Evolutionary conservation across 441 rosid genomes (phyloP).

Genomic region (Erodium chrysanthum): DNA sequence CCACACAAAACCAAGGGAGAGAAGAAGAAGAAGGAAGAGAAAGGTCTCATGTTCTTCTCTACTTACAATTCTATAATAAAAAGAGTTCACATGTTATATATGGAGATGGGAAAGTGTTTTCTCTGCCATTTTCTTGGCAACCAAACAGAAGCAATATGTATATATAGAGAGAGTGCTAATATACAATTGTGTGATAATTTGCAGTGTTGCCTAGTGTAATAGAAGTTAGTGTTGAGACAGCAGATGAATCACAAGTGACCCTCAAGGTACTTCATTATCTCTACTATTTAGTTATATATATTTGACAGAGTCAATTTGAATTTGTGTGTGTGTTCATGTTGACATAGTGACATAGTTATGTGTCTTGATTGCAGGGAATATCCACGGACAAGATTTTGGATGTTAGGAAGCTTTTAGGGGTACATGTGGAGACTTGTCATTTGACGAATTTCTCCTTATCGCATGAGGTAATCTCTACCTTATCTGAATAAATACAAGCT

Average conservation of each 20-base stretch:
- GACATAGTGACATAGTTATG: background rate
- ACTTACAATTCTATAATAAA: too few relatives aligned
- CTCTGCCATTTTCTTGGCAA: background rate
- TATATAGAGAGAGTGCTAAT: background rate
- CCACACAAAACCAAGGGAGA: slow-evolving; percentile 59
- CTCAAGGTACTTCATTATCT: slow-evolving; percentile 40
- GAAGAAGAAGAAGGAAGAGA: slow-evolving; percentile 74
- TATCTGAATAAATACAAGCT: too few relatives aligned
- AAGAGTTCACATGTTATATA: too few relatives aligned
- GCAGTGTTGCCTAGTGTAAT: slow-evolving; percentile 60
- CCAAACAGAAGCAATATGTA: background rate
- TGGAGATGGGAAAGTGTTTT: too few relatives aligned
- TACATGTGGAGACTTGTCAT: slow-evolving; percentile 61
- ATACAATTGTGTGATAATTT: background rate
- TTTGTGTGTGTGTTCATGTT: background rate
- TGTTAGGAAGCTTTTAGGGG: slow-evolving; percentile 55
- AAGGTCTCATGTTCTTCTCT: slow-evolving; percentile 29
- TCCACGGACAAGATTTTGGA: slow-evolving; percentile 73
- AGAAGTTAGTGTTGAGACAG: slow-evolving; percentile 46
- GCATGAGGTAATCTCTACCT: slow-evolving; percentile 36
- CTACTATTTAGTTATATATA: too few relatives aligned
- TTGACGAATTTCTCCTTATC: slow-evolving; percentile 53
- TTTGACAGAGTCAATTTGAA: background rate
- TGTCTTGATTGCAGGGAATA: slow-evolving; percentile 39
- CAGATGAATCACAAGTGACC: slow-evolving; percentile 50